phyloP scores from a whole-genome alignment of 441 rosid genomes.

The Jatropha podagrica region DNA sequence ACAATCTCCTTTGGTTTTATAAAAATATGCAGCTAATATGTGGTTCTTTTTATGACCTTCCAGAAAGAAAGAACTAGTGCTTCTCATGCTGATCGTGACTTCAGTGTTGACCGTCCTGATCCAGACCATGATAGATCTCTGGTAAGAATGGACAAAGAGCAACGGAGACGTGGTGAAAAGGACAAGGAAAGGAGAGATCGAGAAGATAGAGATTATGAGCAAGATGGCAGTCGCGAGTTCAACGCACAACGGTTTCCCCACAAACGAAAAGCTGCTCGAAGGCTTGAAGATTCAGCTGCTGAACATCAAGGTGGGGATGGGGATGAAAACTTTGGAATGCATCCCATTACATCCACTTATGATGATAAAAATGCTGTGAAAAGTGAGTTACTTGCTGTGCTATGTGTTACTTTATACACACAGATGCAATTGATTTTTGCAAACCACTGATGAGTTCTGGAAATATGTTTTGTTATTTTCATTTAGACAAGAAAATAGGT shows the following conservation, averaged over 20 bases:
- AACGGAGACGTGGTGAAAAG: constrained; percentile 64
- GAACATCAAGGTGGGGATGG: constrained; percentile 72
- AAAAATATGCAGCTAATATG: constrained; percentile 28
- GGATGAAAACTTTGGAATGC: constrained; percentile 51
- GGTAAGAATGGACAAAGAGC: constrained; percentile 70
- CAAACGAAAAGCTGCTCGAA: constrained; percentile 47
- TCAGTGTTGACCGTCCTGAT: constrained; percentile 59
- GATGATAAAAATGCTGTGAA: constrained; percentile 70
- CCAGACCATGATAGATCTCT: constrained; percentile 41
- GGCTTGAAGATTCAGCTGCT: constrained; percentile 45
- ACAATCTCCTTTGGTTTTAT: constrained; percentile 19
- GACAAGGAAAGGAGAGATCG: constrained; percentile 65
- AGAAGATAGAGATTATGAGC: constrained; percentile 62
- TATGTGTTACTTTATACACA: constrained; percentile 9
- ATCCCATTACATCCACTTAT: constrained; percentile 49
- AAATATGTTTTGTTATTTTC: not conserved
- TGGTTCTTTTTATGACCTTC: constrained; percentile 27
- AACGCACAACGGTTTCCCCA: constrained; percentile 53
- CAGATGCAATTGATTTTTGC: not conserved
- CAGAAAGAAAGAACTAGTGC: constrained; percentile 72
- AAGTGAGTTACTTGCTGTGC: constrained; percentile 36
- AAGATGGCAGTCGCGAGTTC: constrained; percentile 58
- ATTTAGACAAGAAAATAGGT: not conserved
- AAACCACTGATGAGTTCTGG: not conserved
- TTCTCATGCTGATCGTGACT: constrained; percentile 55